A percentile compares a stretch with the other conserved stretches of the same genome.
phyloP scores from a whole-genome alignment of 306 rosid species.

The Acacia confusa region DNA sequence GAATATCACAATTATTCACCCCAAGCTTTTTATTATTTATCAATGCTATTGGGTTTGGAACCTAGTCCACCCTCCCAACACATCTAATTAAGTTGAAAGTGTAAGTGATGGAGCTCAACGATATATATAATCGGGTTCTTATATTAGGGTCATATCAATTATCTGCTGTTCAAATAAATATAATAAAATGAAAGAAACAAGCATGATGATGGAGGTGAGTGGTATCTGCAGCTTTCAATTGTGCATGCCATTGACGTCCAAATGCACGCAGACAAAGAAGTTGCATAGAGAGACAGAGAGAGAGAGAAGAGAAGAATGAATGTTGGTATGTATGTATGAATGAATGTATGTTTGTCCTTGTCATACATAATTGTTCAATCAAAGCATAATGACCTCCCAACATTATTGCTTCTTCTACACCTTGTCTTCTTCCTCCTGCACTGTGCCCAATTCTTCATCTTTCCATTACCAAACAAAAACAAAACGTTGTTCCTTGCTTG shows the following conservation, averaged over 20 bases:
- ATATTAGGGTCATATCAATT: no score
- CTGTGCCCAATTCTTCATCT: slow-evolving; percentile 46
- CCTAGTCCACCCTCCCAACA: no score
- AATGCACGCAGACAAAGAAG: slow-evolving; percentile 63
- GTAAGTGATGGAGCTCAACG: slow-evolving; percentile 6
- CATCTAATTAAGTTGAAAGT: neutral
- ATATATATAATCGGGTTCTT: no score
- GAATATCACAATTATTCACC: no score
- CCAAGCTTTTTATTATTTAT: no score
- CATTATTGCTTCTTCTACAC: slow-evolving; percentile 52
- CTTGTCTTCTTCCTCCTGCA: slow-evolving; percentile 49
- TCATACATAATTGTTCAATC: slow-evolving; percentile 70
- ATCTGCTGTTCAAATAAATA: slow-evolving; percentile 26
- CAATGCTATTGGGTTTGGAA: no score
- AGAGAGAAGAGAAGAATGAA: slow-evolving; percentile 51
- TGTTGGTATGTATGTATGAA: slow-evolving; percentile 39
- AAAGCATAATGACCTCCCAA: slow-evolving; percentile 52
- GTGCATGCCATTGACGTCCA: slow-evolving; percentile 86
- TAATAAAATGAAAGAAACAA: no score
- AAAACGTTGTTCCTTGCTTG: slow-evolving; percentile 26
- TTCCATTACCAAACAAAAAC: slow-evolving; percentile 43
- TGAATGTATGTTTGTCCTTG: slow-evolving; percentile 61
- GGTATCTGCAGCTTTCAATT: slow-evolving; percentile 72
- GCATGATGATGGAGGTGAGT: slow-evolving; percentile 1
- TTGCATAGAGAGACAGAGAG: slow-evolving; percentile 33